A percentile compares a stretch with the other conserved stretches of the same genome.
Conservation (phyloP, 345 rosid species). For the Passiflora organensis region DNA sequence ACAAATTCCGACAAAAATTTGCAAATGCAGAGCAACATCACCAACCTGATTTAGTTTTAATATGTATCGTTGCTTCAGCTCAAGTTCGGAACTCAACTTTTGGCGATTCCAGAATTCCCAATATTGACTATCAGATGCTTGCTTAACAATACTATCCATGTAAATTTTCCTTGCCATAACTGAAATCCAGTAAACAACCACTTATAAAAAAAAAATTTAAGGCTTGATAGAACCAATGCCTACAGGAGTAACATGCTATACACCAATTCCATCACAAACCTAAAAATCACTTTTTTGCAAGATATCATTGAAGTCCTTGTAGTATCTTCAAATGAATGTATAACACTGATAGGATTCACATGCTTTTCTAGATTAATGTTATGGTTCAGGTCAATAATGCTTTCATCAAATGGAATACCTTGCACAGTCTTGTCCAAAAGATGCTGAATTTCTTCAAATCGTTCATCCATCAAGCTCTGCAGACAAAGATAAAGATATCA, state of each 20-base stretch:
- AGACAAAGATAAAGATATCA: conserved; percentile 19
- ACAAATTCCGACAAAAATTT: conserved; percentile 10
- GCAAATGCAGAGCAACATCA: conserved; percentile 10
- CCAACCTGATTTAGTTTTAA: conserved; percentile 64
- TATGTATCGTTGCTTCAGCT: conserved; percentile 61
- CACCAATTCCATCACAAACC: conserved; percentile 1
- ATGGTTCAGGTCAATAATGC: not conserved
- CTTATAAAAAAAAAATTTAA: not conserved
- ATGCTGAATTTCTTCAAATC: conserved; percentile 51
- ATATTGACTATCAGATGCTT: conserved; percentile 72
- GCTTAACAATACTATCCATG: conserved; percentile 74
- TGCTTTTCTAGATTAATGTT: too few relatives aligned
- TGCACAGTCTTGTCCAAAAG: conserved; percentile 79
- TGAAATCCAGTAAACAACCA: conserved; percentile 33
- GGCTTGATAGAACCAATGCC: not conserved
- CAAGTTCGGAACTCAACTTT: conserved; percentile 78
- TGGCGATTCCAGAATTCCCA: conserved; percentile 91
- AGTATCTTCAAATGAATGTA: not conserved
- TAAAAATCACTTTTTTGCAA: not conserved
- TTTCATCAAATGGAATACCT: conserved; percentile 39
- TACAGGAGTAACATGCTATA: not conserved
- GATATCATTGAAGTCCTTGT: not conserved
- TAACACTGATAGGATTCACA: too few relatives aligned
- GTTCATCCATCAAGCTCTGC: conserved; percentile 55
- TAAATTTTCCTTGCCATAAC: conserved; percentile 76